Evolutionary conservation across 2,329 filamentous ascomycete genomes (phyloP).

Genomic region (Aspergillus sp.): DNA sequence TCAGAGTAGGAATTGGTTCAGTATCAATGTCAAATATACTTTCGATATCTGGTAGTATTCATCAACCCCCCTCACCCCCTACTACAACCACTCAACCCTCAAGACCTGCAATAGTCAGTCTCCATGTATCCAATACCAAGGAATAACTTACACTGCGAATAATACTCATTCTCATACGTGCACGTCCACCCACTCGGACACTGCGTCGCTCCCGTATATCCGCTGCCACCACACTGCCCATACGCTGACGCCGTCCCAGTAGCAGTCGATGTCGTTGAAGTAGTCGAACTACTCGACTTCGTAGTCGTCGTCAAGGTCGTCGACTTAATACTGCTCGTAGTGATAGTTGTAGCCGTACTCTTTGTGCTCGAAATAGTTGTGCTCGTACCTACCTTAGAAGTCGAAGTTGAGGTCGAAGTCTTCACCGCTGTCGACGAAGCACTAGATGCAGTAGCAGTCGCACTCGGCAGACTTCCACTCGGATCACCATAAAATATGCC

Average conservation of each 20-base stretch:
- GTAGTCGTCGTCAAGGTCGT: conserved; percentile 13
- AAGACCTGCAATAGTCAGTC: background rate
- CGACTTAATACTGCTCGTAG: conserved; percentile 8
- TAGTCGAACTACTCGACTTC: background rate
- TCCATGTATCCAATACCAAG: background rate
- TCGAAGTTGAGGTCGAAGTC: background rate
- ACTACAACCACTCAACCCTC: background rate
- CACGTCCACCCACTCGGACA: conserved; percentile 22
- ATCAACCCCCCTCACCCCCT: background rate
- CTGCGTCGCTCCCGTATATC: conserved; percentile 20
- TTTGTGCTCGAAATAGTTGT: background rate
- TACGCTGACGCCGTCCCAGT: conserved; percentile 14
- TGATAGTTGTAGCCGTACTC: conserved; percentile 2
- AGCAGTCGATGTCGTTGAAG: conserved; percentile 11
- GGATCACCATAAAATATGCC: conserved; percentile 35
- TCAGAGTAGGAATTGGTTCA: too few relatives aligned
- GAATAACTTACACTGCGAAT: conserved; percentile 20
- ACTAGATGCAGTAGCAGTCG: conserved; percentile 19
- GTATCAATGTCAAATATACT: too few relatives aligned
- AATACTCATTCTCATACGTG: conserved; percentile 16
- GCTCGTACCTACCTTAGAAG: background rate
- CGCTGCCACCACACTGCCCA: conserved; percentile 22
- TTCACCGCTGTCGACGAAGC: conserved; percentile 16
- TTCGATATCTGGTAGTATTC: too few relatives aligned
- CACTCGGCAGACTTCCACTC: conserved; percentile 24